These are phyloP conservation scores for Cucurbitaria berberidis DNA, from an alignment of 2,329 filamentous ascomycete species.

Conservation along the genomic window DNA sequence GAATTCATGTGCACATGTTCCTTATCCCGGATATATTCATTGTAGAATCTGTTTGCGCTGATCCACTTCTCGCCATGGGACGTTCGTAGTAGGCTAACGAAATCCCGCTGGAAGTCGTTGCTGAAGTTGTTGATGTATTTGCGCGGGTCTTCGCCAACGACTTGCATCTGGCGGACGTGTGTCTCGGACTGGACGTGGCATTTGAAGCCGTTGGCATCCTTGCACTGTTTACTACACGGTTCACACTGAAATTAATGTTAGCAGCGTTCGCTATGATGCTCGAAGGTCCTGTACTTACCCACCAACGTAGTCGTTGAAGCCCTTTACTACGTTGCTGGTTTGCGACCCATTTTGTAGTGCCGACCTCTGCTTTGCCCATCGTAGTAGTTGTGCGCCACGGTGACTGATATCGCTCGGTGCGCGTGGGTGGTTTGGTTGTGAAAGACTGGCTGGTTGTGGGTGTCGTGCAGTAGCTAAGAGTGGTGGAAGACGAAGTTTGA, in stretches of 20 bases:
- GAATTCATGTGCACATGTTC: slow-evolving; percentile 90
- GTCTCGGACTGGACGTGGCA: slow-evolving; percentile 82
- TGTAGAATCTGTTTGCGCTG: slow-evolving; percentile 86
- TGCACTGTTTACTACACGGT: slow-evolving; percentile 76
- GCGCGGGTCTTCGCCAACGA: slow-evolving; percentile 85
- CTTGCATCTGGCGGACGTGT: slow-evolving; percentile 87
- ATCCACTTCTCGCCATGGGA: slow-evolving; percentile 90
- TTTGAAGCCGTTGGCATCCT: slow-evolving; percentile 77
- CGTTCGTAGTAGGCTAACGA: slow-evolving; percentile 76
- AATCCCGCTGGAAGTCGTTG: slow-evolving; percentile 80
- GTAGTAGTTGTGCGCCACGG: slow-evolving; percentile 14
- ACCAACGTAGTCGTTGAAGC: slow-evolving; percentile 70
- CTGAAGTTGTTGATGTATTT: slow-evolving; percentile 84
- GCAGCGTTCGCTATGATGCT: too few species aligned
- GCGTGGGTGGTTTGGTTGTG: too few species aligned
- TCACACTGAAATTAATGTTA: slow-evolving; percentile 81
- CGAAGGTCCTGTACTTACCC: too few species aligned
- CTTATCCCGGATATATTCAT: slow-evolving; percentile 79
- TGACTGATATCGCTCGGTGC: too few species aligned
- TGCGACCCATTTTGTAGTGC: slow-evolving; percentile 85
- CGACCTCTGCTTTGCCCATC: slow-evolving; percentile 93
- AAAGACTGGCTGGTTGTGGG: too few species aligned
- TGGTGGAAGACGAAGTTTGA: too few species aligned
- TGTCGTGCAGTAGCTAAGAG: too few species aligned
- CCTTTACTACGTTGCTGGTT: slow-evolving; percentile 83